Conservation (phyloP, 2,329 filamentous ascomycete species). For the Penicillium sp. region DNA sequence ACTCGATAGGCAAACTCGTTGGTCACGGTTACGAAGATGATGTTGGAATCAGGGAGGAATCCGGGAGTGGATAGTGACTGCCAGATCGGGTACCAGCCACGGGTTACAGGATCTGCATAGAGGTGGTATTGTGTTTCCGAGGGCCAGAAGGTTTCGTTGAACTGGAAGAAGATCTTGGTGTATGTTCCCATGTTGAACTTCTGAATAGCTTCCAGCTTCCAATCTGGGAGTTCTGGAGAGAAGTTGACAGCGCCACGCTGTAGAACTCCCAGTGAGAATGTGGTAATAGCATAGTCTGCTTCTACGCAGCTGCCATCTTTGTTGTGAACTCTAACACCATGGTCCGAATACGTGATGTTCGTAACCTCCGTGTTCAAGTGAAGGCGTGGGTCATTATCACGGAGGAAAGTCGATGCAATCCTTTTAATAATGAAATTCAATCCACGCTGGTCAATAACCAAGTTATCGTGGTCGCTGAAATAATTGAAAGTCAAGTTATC, state of each 20-base stretch:
- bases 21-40: constrained; percentile 64
- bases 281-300: constrained; percentile 63
- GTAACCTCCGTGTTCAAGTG: constrained; percentile 58
- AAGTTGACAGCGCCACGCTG: constrained; percentile 61
- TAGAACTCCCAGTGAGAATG: constrained; percentile 66
- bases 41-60: constrained; percentile 60
- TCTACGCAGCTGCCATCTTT: constrained; percentile 55
- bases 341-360: constrained; percentile 51
- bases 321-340: constrained; percentile 54
- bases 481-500: constrained; percentile 63
- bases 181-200: constrained; percentile 69
- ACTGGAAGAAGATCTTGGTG: constrained; percentile 71
- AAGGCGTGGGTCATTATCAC: constrained; percentile 54
- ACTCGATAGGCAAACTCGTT: constrained; percentile 55
- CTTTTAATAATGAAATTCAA: constrained; percentile 58
- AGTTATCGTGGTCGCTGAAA: constrained; percentile 60
- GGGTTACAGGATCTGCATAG: constrained; percentile 48
- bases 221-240: constrained; percentile 56
- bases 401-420: constrained; percentile 58
- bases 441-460: constrained; percentile 60
- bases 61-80: constrained; percentile 59
- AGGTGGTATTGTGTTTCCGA: constrained; percentile 52
- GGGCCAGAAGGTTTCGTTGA: constrained; percentile 65
- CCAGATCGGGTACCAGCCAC: constrained; percentile 60
- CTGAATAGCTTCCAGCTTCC: constrained; percentile 63